Percentiles rank a stretch among this genome's conserved stretches.
Conservation (phyloP, 148 eudicot species). For the Cornus florida region DNA sequence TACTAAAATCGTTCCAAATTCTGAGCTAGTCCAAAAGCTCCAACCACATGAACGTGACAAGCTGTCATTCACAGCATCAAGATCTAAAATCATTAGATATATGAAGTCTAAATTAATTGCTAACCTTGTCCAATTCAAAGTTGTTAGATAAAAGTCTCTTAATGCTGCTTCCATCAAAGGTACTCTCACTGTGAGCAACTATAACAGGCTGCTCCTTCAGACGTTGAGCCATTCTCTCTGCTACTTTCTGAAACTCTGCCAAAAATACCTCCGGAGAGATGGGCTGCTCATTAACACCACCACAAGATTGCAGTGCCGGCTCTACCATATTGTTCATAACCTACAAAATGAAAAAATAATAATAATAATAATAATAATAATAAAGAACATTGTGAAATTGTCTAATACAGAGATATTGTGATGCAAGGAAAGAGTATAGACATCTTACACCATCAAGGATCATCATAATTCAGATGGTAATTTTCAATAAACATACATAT, state of each 20-base stretch:
- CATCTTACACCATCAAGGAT: too few species aligned
- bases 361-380: too few species aligned
- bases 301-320: conserved; percentile 52
- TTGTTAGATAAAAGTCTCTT: conserved; percentile 69
- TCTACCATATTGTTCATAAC: conserved; percentile 69
- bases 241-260: conserved; percentile 51
- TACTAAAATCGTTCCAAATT: neutral
- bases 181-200: conserved; percentile 87
- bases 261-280: conserved; percentile 61
- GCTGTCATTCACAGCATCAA: neutral
- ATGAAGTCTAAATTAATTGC: neutral
- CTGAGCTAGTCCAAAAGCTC: neutral
- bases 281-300: conserved; percentile 24
- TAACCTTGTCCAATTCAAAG: conserved; percentile 86
- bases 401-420: too few species aligned
- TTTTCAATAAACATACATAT: too few species aligned
- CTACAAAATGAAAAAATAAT: conserved; percentile 24
- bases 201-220: conserved; percentile 89
- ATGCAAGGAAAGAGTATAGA: too few species aligned
- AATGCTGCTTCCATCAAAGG: conserved; percentile 78
- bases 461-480: too few species aligned
- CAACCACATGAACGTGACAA: neutral
- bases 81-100: neutral
- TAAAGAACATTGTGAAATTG: too few species aligned
- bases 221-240: conserved; percentile 50